A percentile compares a stretch with the other conserved stretches of the same genome.
These are phyloP conservation scores for Lepraria neglecta DNA, from an alignment of 495 filamentous ascomycete genomes.

Conservation along the genomic window DNA sequence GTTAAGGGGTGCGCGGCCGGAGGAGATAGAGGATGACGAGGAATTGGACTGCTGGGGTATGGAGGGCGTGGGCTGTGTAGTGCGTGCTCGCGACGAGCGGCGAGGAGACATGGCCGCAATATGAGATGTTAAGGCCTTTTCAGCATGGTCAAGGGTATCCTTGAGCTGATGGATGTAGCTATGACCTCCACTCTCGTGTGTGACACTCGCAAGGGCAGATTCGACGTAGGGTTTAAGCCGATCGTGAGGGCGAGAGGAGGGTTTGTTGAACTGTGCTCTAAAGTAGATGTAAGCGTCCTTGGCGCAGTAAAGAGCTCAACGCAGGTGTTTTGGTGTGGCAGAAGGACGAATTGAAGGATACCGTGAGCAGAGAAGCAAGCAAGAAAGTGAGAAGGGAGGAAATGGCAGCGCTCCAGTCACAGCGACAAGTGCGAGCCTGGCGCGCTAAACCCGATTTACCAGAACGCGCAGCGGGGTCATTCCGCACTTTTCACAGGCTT, in stretches of 20 bases:
- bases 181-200: conserved; percentile 2
- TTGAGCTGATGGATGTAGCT: neutral
- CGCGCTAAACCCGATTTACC: conserved; percentile 9
- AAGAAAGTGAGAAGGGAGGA: conserved; percentile 5
- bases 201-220: neutral
- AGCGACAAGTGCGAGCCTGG: conserved; percentile 3
- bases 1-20: conserved; percentile 59
- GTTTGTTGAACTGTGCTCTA: neutral
- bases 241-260: conserved; percentile 6
- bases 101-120: conserved; percentile 58
- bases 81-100: conserved; percentile 86
- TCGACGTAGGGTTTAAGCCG: conserved; percentile 2
- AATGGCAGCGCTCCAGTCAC: conserved; percentile 9
- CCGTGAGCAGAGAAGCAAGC: neutral
- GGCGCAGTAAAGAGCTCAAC: neutral
- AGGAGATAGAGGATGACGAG: conserved; percentile 68
- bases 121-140: conserved; percentile 3
- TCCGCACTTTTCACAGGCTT: neutral
- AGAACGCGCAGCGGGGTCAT: neutral
- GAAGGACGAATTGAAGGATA: conserved; percentile 3
- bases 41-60: conserved; percentile 65
- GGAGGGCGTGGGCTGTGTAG: conserved; percentile 62
- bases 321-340: conserved; percentile 1
- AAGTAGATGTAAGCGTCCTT: neutral
- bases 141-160: neutral